Conservation (phyloP, 2,329 filamentous ascomycete genomes). For the Cercospora sesami region DNA sequence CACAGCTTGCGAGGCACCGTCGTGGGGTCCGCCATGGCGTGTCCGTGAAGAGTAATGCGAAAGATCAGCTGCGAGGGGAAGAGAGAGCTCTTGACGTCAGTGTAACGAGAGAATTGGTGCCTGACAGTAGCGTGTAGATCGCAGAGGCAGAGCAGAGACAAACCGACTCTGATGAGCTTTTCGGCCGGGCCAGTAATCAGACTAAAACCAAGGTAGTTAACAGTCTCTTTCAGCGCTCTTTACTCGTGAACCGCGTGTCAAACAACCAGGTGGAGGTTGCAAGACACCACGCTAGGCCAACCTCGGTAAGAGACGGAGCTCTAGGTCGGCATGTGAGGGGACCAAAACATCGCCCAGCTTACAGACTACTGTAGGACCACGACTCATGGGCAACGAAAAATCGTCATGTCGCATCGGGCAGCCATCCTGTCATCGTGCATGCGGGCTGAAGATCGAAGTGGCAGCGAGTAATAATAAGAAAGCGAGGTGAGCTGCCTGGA, state of each 20-base stretch:
- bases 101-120: conserved; percentile 5
- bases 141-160: background rate
- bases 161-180: background rate
- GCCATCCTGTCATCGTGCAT: conserved; percentile 17
- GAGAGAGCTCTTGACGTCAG: conserved; percentile 9
- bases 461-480: background rate
- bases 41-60: background rate
- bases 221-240: background rate
- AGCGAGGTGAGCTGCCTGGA: background rate
- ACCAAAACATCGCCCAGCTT: conserved; percentile 6
- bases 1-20: conserved; percentile 48
- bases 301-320: conserved; percentile 7
- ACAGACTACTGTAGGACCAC: conserved; percentile 10
- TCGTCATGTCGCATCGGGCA: conserved; percentile 14
- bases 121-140: conserved; percentile 8
- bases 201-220: background rate
- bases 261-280: background rate
- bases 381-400: conserved; percentile 7
- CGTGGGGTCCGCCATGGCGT: conserved; percentile 19
- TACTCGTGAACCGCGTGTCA: background rate
- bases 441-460: background rate
- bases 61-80: background rate
- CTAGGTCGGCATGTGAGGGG: conserved; percentile 11
- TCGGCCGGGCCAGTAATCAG: background rate
- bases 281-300: conserved; percentile 6